A percentile compares a stretch with the other conserved stretches of the same genome.
phyloP scores from a whole-genome alignment of 2,329 filamentous ascomycete species.

The Gnomoniopsis sp. region DNA sequence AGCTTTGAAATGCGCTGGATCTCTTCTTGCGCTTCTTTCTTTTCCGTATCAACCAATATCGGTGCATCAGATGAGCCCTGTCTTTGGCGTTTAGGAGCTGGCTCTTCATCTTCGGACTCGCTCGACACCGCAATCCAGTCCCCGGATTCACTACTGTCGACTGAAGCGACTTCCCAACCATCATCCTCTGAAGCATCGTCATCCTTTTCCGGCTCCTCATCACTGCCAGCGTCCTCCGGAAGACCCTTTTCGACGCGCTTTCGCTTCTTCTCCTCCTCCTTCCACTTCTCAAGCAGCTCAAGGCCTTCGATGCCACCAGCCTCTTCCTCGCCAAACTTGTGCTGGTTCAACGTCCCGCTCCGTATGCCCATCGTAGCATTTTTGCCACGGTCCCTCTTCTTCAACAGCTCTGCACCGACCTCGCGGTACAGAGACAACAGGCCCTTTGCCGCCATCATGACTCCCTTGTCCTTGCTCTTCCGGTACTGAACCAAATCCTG shows the following conservation, averaged over 20 bases:
- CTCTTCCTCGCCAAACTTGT: constrained; percentile 79
- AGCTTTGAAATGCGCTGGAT: constrained; percentile 62
- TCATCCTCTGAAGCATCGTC: constrained; percentile 61
- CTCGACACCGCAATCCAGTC: constrained; percentile 87
- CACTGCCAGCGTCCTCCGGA: constrained; percentile 57
- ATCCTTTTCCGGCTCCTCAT: constrained; percentile 60
- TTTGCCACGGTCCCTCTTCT: constrained; percentile 88
- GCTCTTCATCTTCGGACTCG: constrained; percentile 75
- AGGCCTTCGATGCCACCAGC: constrained; percentile 84
- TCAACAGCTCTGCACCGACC: constrained; percentile 82
- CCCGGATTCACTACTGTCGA: constrained; percentile 66
- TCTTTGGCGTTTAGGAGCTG: constrained; percentile 63
- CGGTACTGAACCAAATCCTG: constrained; percentile 95
- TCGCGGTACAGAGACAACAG: constrained; percentile 88
- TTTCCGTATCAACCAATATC: constrained; percentile 32
- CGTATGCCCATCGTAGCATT: constrained; percentile 78
- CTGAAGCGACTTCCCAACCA: constrained; percentile 60
- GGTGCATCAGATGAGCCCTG: constrained; percentile 25
- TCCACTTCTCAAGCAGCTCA: constrained; percentile 88
- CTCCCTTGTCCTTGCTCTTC: constrained; percentile 96
- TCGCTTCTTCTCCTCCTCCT: constrained; percentile 79
- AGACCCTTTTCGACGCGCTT: constrained; percentile 68
- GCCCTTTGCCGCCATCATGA: constrained; percentile 98
- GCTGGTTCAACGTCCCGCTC: constrained; percentile 70
- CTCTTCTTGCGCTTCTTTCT: constrained; percentile 43